Evolutionary conservation across 139 green algal genomes (phyloP), one percentile per base, ranked within the genome.

Genomic region (Micromonas commoda): DNA sequence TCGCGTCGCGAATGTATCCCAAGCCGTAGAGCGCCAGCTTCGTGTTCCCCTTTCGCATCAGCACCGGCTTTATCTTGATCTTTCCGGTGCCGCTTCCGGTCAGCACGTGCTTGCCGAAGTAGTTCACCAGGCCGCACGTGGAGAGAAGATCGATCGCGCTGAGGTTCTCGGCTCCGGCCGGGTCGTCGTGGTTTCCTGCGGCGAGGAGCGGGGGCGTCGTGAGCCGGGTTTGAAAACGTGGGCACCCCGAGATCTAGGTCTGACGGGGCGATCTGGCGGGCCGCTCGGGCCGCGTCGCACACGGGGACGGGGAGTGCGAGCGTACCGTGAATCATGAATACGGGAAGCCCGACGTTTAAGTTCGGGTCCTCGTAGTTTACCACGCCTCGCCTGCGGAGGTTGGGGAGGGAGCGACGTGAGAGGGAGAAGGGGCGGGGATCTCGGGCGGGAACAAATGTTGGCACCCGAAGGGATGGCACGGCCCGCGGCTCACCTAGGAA

Each of bases 131-230:
- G 51, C 87, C 86, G 71, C 80, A 87, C 29, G 84, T 84, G 32
- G 91, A 90, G 21, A 98, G 84, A 39, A 98, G 89, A 85, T 98
- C 94, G 33, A 99, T 90, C 0, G 95, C 92, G 29, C 89, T 96
- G 33, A 98, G 83, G 81, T 96, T 95, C 76, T 97, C 91, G 0
- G 85, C 80, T 24, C 93, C 92, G 1, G 86, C 81, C 24, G 95
- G 94, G 77, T 99, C 94, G 83, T 99, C 95, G 86, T 99, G 95
- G 84, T 99, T 99, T 77, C 95, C 95, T 57, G 45, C 16, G 45
- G 45, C 45, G 45, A 9, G 45, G 45, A 57, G 16, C 9, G 45
- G 45, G 16, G 45, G 45, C 9, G 45, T 9, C 9, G 45, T 9
- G 45, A 23, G 45, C 45, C 45, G n/a, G n/a, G n/a, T n/a, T n/a